A percentile compares a stretch with the other conserved stretches of the same genome.
phyloP scores from a whole-genome alignment of 768 basidiomycete genomes.

The Pisolithus sp. region DNA sequence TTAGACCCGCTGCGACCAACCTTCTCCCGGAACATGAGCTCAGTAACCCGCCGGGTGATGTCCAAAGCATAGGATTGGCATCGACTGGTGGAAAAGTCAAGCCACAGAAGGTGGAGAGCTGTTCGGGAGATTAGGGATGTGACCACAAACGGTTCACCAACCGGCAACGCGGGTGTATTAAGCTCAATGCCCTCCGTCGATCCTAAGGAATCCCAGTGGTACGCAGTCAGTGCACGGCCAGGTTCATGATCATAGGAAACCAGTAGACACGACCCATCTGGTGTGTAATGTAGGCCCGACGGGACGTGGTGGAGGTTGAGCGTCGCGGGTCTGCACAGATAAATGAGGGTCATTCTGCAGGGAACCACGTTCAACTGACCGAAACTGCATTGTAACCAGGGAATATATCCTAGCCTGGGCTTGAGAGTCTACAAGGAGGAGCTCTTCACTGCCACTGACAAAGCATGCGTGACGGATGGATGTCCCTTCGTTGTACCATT shows the following conservation, averaged over 20 bases:
- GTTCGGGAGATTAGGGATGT: slow-evolving; percentile 39
- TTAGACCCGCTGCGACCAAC: slow-evolving; percentile 15
- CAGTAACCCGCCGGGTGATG: slow-evolving; percentile 46
- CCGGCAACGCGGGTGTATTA: slow-evolving; percentile 20
- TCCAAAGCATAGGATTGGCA: slow-evolving; percentile 39
- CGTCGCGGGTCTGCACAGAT: slow-evolving; percentile 32
- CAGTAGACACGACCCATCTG: slow-evolving; percentile 45
- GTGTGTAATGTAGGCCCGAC: slow-evolving; percentile 31
- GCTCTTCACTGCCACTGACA: slow-evolving; percentile 40
- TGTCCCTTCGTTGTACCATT: slow-evolving; percentile 34
- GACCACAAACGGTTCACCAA: slow-evolving; percentile 21
- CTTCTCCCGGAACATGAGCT: slow-evolving; percentile 46
- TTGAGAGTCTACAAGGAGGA: slow-evolving; percentile 39
- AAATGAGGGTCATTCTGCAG: slow-evolving; percentile 16
- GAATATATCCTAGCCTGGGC: slow-evolving; percentile 41
- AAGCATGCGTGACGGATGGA: slow-evolving; percentile 33
- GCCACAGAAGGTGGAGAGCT: slow-evolving; percentile 35
- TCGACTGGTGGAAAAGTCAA: slow-evolving; percentile 24
- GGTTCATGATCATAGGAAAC: slow-evolving; percentile 17
- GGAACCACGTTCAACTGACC: slow-evolving; percentile 25
- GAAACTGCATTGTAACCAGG: slow-evolving; percentile 40
- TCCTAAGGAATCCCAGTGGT: slow-evolving; percentile 51
- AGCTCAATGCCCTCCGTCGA: slow-evolving; percentile 35
- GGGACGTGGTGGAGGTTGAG: slow-evolving; percentile 31
- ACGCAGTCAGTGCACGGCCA: slow-evolving; percentile 26